These are phyloP conservation scores for Alternaria triticimaculans DNA, from an alignment of 2,329 filamentous ascomycete species.

Conservation along the genomic window DNA sequence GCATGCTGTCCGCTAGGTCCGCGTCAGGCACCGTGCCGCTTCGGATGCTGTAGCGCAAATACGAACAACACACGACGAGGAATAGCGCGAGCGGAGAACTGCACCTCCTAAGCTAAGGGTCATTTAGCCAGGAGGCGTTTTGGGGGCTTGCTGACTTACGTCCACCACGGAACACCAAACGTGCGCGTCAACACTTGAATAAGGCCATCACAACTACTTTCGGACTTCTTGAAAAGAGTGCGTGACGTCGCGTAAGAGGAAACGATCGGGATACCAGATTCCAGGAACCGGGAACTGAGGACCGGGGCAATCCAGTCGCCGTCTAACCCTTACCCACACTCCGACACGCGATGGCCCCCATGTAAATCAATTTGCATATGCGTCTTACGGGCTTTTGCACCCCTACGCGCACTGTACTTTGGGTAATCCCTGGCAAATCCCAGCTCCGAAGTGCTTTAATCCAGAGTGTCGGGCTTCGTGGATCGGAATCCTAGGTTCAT, in stretches of 20 bases:
- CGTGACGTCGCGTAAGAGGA: neutral
- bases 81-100: neutral
- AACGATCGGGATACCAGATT: neutral
- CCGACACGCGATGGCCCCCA: slow-evolving; percentile 3
- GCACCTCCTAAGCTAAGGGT: neutral
- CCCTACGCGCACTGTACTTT: neutral
- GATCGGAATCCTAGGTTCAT: neutral
- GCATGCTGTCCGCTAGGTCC: neutral
- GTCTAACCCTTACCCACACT: neutral
- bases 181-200: neutral
- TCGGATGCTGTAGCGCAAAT: neutral
- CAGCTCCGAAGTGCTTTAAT: neutral
- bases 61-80: neutral
- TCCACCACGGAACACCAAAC: neutral
- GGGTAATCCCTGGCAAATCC: neutral
- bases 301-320: neutral
- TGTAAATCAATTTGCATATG: neutral
- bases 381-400: neutral
- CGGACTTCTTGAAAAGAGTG: neutral
- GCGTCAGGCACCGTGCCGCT: neutral
- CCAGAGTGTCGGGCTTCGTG: neutral
- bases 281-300: neutral
- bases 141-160: neutral
- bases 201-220: neutral
- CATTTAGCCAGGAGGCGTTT: neutral